Evolutionary conservation across 2,329 filamentous ascomycete species (phyloP).

Genomic region (Chaetomiaceae sp.): DNA sequence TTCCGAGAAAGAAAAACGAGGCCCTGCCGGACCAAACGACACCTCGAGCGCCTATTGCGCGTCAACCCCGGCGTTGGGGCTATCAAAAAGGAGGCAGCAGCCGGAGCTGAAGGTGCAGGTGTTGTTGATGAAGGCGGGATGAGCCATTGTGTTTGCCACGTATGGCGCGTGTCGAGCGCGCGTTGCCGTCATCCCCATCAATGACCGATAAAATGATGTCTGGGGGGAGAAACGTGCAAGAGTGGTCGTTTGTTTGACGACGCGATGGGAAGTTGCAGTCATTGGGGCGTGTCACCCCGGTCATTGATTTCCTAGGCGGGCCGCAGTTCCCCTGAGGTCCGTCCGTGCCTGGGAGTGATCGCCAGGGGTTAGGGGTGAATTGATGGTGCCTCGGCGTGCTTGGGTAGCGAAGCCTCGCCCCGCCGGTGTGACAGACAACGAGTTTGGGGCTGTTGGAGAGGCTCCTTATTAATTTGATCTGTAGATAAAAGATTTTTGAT

Average conservation of each 20-base stretch:
- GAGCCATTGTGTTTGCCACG: background rate
- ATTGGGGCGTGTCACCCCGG: background rate
- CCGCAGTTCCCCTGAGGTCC: background rate
- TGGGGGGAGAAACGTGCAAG: background rate
- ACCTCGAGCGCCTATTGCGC: slow-evolving; percentile 37
- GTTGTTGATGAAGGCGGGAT: background rate
- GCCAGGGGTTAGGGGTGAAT: background rate
- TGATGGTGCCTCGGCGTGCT: too few species aligned
- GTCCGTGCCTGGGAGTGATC: background rate
- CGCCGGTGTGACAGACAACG: too few species aligned
- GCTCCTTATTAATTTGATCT: too few species aligned
- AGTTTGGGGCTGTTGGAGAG: too few species aligned
- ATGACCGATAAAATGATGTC: background rate
- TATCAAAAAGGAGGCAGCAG: slow-evolving; percentile 36
- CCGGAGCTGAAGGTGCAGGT: too few species aligned
- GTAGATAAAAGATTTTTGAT: too few species aligned
- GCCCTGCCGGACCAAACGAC: background rate
- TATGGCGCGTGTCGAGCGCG: background rate
- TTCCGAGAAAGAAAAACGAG: background rate
- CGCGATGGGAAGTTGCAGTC: background rate
- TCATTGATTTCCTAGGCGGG: background rate
- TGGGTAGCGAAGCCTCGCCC: background rate
- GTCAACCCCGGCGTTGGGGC: slow-evolving; percentile 50
- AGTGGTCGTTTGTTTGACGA: background rate
- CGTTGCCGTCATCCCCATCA: background rate